A percentile compares a stretch with the other conserved stretches of the same genome.
Evolutionary conservation across 108 stramenopile genomes (phyloP).

Genomic region (Cyclotella kingstonii): DNA sequence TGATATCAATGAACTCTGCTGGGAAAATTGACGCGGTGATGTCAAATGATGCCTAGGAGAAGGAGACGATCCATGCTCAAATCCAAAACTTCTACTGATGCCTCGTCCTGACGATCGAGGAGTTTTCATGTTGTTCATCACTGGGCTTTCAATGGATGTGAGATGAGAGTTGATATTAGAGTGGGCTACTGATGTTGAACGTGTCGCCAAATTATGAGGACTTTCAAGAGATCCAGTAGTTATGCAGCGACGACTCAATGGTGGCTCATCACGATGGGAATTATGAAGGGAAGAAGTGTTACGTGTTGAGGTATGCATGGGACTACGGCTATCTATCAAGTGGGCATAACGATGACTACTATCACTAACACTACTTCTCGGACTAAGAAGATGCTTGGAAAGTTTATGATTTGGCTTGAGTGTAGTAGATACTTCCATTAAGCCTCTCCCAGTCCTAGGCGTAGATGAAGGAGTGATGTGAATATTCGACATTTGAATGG

Average conservation of each 20-base stretch:
- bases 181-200: conserved; percentile 1
- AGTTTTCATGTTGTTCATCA: conserved; percentile 18
- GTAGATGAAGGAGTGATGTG: not conserved
- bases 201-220: not conserved
- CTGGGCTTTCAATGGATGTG: conserved; percentile 12
- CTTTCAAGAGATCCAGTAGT: conserved; percentile 2
- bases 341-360: not conserved
- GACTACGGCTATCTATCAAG: not conserved
- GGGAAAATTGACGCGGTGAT: not conserved
- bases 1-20: no score
- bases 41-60: not conserved
- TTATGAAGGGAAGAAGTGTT: not conserved
- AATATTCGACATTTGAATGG: not conserved
- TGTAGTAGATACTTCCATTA: not conserved
- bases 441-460: not conserved
- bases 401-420: not conserved
- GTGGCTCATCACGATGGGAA: not conserved
- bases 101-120: conserved; percentile 37
- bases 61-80: conserved; percentile 3
- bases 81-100: conserved; percentile 1
- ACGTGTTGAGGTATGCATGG: not conserved
- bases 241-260: not conserved
- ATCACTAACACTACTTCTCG: not conserved
- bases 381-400: conserved; percentile 1
- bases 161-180: not conserved